A percentile compares a stretch with the other conserved stretches of the same genome.
Conservation (phyloP, 2,329 filamentous ascomycete genomes). For the Xylariaceae sp. region DNA sequence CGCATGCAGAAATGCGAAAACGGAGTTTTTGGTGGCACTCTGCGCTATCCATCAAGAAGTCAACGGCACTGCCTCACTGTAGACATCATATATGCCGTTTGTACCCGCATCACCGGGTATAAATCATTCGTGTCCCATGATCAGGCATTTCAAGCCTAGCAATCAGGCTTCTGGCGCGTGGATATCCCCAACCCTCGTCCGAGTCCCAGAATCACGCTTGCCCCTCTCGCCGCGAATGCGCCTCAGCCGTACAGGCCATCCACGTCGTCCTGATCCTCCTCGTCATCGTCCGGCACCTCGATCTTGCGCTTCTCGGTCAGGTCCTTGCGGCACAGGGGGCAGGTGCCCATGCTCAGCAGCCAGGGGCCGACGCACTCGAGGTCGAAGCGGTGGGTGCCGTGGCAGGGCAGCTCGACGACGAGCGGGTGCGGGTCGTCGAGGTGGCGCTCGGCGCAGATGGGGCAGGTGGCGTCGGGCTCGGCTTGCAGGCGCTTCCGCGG, state of each 20-base stretch:
- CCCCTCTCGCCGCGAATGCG: too few species aligned
- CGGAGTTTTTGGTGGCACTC: too few species aligned
- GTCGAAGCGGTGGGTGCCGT: slow-evolving; percentile 52
- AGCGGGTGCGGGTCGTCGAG: slow-evolving; percentile 55
- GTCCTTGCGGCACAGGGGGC: slow-evolving; percentile 55
- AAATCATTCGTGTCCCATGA: too few species aligned
- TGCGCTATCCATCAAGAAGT: too few species aligned
- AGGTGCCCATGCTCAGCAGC: slow-evolving; percentile 56
- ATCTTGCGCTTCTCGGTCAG: slow-evolving; percentile 34
- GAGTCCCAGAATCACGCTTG: too few species aligned
- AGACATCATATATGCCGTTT: too few species aligned
- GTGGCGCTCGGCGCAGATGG: slow-evolving; percentile 56
- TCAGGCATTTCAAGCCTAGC: too few species aligned
- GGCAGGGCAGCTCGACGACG: slow-evolving; percentile 57
- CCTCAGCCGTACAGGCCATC: slow-evolving; percentile 40
- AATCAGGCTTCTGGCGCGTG: too few species aligned
- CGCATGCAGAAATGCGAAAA: too few species aligned
- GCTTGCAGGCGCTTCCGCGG: slow-evolving; percentile 38
- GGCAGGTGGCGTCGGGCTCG: slow-evolving; percentile 43
- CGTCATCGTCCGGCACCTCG: slow-evolving; percentile 40
- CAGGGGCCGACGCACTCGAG: slow-evolving; percentile 62
- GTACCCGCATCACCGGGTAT: too few species aligned
- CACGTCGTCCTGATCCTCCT: slow-evolving; percentile 45
- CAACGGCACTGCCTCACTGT: too few species aligned
- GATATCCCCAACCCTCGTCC: too few species aligned